Conservation (phyloP, 78 protist species). For the Speleostelium caveatum region DNA sequence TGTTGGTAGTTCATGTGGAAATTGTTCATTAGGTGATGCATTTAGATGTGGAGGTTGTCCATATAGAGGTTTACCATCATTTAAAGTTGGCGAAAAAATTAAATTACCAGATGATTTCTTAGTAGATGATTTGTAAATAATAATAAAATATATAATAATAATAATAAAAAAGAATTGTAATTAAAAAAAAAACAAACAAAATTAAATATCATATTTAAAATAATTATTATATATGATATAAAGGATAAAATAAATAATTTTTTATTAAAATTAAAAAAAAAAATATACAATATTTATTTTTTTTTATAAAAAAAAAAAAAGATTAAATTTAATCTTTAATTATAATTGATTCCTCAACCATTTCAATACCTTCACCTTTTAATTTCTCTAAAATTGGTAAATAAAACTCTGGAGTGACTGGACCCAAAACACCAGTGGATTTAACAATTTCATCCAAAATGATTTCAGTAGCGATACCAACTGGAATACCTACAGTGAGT, state of each 20-base stretch:
- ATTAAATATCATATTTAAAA: too few relatives aligned
- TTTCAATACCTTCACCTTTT: conserved; percentile 66
- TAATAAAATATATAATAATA: too few relatives aligned
- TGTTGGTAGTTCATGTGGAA: conserved; percentile 67
- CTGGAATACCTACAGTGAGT: conserved; percentile 90
- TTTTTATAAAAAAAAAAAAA: too few relatives aligned
- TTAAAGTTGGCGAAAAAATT: conserved; percentile 86
- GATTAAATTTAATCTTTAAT: too few relatives aligned
- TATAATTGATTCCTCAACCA: conserved; percentile 64
- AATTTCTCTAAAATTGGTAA: conserved; percentile 71
- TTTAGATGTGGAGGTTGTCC: conserved; percentile 90
- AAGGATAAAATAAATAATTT: too few relatives aligned
- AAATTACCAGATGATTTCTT: conserved; percentile 76
- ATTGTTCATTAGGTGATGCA: conserved; percentile 86
- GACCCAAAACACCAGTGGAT: conserved; percentile 65
- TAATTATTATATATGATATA: too few relatives aligned
- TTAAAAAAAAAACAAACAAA: too few relatives aligned
- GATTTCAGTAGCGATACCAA: conserved; percentile 85
- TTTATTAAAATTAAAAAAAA: too few relatives aligned
- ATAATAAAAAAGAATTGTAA: too few relatives aligned
- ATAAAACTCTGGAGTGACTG: conserved; percentile 75
- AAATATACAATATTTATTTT: too few relatives aligned
- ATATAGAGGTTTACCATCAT: conserved; percentile 85
- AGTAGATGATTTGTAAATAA: conserved; percentile 70
- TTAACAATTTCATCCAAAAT: conserved; percentile 57